Evolutionary conservation across 371 early-diverging fungal genomes (phyloP).

Genomic region (Coemansia sp.): DNA sequence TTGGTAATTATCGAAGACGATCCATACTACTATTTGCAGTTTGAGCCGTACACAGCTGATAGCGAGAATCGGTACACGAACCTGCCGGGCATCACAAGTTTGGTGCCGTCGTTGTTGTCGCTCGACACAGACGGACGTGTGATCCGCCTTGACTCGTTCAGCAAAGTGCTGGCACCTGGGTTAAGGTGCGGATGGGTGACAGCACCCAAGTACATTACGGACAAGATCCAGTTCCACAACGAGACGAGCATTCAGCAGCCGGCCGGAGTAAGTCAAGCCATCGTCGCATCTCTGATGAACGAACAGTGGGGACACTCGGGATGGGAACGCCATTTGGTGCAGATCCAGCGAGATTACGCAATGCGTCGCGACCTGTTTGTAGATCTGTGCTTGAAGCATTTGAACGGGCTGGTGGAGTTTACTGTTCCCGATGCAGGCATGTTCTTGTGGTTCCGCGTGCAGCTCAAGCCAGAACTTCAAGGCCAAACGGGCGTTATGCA

Average conservation of each 20-base stretch:
- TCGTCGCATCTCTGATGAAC: constrained; percentile 56
- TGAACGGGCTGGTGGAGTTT: constrained; percentile 58
- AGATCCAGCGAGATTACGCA: constrained; percentile 54
- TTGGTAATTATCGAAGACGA: constrained; percentile 70
- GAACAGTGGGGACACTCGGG: constrained; percentile 56
- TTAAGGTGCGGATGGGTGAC: constrained; percentile 63
- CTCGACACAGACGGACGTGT: constrained; percentile 66
- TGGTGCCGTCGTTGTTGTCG: constrained; percentile 61
- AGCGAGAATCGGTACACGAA: constrained; percentile 15
- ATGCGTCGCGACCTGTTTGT: constrained; percentile 57
- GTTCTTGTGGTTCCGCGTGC: constrained; percentile 67
- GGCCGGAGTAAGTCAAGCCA: constrained; percentile 59
- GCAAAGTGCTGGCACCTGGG: constrained; percentile 66
- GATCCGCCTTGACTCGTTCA: constrained; percentile 67
- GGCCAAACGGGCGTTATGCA: constrained; percentile 35
- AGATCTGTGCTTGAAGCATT: constrained; percentile 49
- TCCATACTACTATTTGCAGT: constrained; percentile 71
- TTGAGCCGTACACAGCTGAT: constrained; percentile 31
- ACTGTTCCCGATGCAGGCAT: constrained; percentile 62
- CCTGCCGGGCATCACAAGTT: constrained; percentile 29
- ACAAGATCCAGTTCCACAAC: constrained; percentile 60
- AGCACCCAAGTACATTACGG: constrained; percentile 57
- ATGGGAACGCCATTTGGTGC: constrained; percentile 57
- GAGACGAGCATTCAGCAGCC: constrained; percentile 65
- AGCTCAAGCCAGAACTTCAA: constrained; percentile 26